Percentiles rank a stretch among this genome's conserved stretches.
Conservation (phyloP, 2,329 filamentous ascomycete genomes). For the Ascochyta rabiei region DNA sequence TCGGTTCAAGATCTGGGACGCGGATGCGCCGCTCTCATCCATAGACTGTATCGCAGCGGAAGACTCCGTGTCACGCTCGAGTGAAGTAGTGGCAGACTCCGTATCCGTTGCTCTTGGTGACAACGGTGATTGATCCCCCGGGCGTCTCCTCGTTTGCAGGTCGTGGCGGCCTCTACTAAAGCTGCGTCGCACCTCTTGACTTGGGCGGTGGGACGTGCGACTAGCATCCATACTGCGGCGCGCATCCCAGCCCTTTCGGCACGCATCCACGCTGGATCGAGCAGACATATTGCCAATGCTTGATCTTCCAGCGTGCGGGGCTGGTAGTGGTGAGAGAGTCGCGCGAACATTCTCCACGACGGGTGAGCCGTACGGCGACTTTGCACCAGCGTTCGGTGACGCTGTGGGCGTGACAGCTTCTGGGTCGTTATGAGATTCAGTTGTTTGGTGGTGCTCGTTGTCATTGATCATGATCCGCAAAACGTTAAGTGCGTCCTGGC, state of each 20-base stretch:
- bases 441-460: slow-evolving; percentile 53
- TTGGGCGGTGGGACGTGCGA: slow-evolving; percentile 60
- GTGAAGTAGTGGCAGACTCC: slow-evolving; percentile 76
- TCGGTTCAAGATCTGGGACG: slow-evolving; percentile 85
- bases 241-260: slow-evolving; percentile 49
- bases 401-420: slow-evolving; percentile 23
- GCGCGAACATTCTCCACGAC: slow-evolving; percentile 51
- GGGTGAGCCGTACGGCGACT: slow-evolving; percentile 30
- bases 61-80: slow-evolving; percentile 76
- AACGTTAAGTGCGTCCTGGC: slow-evolving; percentile 80
- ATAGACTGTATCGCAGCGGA: slow-evolving; percentile 66
- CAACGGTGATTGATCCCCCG: slow-evolving; percentile 55
- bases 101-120: slow-evolving; percentile 64
- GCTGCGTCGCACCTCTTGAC: slow-evolving; percentile 59
- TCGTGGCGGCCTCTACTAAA: slow-evolving; percentile 64
- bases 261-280: slow-evolving; percentile 48
- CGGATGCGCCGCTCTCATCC: slow-evolving; percentile 78
- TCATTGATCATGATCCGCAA: slow-evolving; percentile 75
- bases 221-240: slow-evolving; percentile 48
- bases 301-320: slow-evolving; percentile 37
- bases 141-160: slow-evolving; percentile 58
- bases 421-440: slow-evolving; percentile 13
- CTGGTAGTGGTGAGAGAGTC: slow-evolving; percentile 52
- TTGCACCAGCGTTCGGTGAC: slow-evolving; percentile 16
- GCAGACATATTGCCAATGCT: slow-evolving; percentile 53